These are phyloP conservation scores for Neurospora pannonica DNA, from an alignment of 495 filamentous ascomycete species.

Conservation along the genomic window DNA sequence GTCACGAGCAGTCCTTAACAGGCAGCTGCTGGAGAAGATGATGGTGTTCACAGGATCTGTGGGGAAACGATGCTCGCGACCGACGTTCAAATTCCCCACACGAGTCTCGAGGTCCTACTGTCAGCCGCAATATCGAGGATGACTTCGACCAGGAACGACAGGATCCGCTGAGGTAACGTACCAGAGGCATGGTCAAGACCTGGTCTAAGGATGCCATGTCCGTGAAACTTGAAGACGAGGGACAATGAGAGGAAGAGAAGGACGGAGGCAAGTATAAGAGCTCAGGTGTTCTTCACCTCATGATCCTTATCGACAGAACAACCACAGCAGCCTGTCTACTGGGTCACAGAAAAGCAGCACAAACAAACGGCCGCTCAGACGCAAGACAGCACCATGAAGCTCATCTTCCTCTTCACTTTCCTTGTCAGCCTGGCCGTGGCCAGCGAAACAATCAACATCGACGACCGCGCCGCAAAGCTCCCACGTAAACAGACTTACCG, in stretches of 20 bases:
- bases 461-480: conserved; percentile 4
- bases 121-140: conserved; percentile 7
- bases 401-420: conserved; percentile 18
- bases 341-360: background rate
- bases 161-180: background rate
- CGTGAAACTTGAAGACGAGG: background rate
- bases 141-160: background rate
- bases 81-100: conserved; percentile 11
- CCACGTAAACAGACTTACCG: conserved; percentile 9
- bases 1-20: conserved; percentile 18
- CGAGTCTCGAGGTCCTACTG: conserved; percentile 7
- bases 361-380: background rate
- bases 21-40: conserved; percentile 7
- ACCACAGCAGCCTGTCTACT: background rate
- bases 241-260: background rate
- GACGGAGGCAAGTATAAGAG: conserved; percentile 11
- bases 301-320: background rate
- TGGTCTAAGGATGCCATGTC: background rate
- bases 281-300: background rate
- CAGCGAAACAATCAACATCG: conserved; percentile 11
- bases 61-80: conserved; percentile 15
- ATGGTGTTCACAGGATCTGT: conserved; percentile 9
- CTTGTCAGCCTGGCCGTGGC: conserved; percentile 18
- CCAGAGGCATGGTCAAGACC: background rate
- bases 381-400: conserved; percentile 23